Evolutionary conservation across 2,329 filamentous ascomycete species (phyloP), one percentile per base, ranked within the genome.

Genomic region (Onygena corvina): DNA sequence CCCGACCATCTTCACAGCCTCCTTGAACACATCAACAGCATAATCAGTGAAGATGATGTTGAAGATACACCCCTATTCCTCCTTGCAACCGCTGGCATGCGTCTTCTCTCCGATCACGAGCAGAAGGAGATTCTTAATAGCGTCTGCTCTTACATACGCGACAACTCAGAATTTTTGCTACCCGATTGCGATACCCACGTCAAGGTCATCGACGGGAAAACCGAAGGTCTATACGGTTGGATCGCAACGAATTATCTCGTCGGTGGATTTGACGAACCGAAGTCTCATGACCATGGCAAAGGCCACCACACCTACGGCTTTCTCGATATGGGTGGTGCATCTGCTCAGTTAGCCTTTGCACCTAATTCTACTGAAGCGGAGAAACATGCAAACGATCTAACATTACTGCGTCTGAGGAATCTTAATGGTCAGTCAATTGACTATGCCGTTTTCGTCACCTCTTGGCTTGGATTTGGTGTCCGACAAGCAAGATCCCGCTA

Each of bases 381-480:
- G 60, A 92, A 88, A 61, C 93, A 98, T 64, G 83, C 86, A 0
- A 77, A 95, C 54, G 88, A 96, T 62, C 70, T 98, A 49, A 94
- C 88, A 55, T 66, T 96, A 11, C 69, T 98, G 51, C 82, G 92
- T 45, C 71, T 98, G 68, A 80, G 93, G 54, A 92, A 81, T 2
- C 67, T 96, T 16, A 81, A 92, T 62, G 92, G 92, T 7, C 73
- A 78, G 1, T 68, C 82, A 0, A 69, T 81, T 44, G 92, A 98
- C 61, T 86, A 95, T 68, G 81, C 79, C 56, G 85, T 98, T 2
- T 98, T 98, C 63, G 89, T 93, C 0, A 89, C 90, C 1, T 94
- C 92, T 0, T 98, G 92, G 92, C 75, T 98, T 4, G 90, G 90
- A 0, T 98, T 94, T 61, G 92, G 92, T n/a, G 90, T 93, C 25